Evolutionary conservation across 257 asterid species (phyloP).

Genomic region (Solanum lycopersicoides): DNA sequence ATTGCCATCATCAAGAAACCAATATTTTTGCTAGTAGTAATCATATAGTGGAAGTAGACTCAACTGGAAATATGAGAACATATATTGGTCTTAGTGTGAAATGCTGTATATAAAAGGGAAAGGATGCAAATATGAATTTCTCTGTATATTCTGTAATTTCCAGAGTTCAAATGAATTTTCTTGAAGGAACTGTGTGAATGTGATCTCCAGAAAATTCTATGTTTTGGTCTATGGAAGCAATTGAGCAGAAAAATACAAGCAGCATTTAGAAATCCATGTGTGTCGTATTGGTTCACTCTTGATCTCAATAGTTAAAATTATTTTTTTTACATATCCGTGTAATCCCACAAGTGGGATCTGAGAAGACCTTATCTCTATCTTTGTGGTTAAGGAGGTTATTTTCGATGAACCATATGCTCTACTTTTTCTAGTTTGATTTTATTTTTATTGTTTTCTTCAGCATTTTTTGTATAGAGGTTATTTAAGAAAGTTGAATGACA

Average conservation of each 20-base stretch:
- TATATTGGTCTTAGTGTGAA: neutral
- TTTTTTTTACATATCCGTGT: neutral
- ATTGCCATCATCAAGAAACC: neutral
- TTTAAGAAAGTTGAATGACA: neutral
- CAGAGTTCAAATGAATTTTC: neutral
- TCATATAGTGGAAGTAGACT: neutral
- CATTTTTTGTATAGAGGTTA: neutral
- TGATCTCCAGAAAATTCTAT: neutral
- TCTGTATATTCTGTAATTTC: slow-evolving; percentile 2
- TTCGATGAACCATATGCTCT: no score
- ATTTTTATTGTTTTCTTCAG: no score
- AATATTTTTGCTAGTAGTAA: slow-evolving; percentile 8
- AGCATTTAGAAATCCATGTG: neutral
- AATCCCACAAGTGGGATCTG: neutral
- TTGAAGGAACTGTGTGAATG: neutral
- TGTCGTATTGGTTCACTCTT: neutral
- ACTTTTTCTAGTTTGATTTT: no score
- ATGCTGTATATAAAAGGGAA: slow-evolving; percentile 15
- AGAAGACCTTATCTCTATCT: neutral
- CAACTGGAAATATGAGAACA: slow-evolving; percentile 5
- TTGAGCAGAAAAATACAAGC: neutral
- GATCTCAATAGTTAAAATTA: no score
- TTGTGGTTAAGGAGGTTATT: neutral
- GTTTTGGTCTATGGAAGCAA: neutral
- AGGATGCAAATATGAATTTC: slow-evolving; percentile 1